Percentiles rank a stretch among this genome's conserved stretches.
These are phyloP conservation scores for Austroboletus festivus DNA, from an alignment of 768 basidiomycete species.

Conservation along the genomic window DNA sequence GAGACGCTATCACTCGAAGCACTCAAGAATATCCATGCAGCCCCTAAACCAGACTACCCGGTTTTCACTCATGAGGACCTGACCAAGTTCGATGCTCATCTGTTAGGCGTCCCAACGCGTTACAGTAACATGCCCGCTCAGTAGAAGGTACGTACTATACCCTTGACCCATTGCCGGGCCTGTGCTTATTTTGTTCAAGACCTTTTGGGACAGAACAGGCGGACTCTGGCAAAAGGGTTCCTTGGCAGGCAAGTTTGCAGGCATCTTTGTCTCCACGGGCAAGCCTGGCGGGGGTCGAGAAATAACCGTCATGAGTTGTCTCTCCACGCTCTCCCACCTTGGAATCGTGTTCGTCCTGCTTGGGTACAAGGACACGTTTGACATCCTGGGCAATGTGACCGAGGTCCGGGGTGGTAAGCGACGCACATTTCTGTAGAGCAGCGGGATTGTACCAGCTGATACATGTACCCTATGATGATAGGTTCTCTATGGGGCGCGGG, in stretches of 20 bases:
- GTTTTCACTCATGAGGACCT: slow-evolving; percentile 56
- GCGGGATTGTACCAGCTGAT: no score
- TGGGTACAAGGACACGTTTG: slow-evolving; percentile 56
- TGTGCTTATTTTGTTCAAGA: slow-evolving; percentile 32
- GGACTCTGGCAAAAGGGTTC: slow-evolving; percentile 56
- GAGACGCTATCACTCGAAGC: slow-evolving; percentile 77
- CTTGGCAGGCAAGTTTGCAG: slow-evolving; percentile 72
- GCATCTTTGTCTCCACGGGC: slow-evolving; percentile 71
- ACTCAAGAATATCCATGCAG: slow-evolving; percentile 65
- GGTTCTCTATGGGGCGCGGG: slow-evolving; percentile 80
- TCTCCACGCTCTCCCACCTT: slow-evolving; percentile 68
- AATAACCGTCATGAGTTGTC: slow-evolving; percentile 44
- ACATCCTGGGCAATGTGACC: slow-evolving; percentile 38
- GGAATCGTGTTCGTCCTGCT: slow-evolving; percentile 71
- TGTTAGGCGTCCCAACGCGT: slow-evolving; percentile 78
- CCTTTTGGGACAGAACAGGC: slow-evolving; percentile 78
- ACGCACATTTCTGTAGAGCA: not conserved
- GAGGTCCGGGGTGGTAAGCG: slow-evolving; percentile 60
- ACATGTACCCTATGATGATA: slow-evolving; percentile 25
- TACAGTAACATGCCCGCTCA: slow-evolving; percentile 81
- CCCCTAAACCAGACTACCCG: slow-evolving; percentile 70
- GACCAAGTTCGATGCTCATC: slow-evolving; percentile 60
- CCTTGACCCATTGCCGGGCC: slow-evolving; percentile 3
- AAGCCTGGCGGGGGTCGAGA: slow-evolving; percentile 83
- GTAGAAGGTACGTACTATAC: slow-evolving; percentile 53